Conservation (phyloP, 2,329 filamentous ascomycete species). For the Curvularia sp. region DNA sequence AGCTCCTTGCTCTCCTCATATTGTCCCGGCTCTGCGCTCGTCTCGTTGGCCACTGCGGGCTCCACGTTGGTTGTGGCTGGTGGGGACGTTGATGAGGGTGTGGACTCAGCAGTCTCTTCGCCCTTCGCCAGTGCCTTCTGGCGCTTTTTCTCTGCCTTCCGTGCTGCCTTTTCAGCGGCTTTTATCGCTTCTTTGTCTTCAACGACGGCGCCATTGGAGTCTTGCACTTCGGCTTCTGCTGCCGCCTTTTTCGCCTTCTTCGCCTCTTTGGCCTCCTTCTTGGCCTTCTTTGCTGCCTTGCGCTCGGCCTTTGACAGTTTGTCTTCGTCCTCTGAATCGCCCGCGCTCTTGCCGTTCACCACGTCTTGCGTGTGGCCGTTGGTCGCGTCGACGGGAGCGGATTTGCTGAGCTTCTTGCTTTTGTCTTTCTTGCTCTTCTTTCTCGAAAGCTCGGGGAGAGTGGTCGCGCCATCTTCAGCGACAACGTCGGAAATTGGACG, state of each 20-base stretch:
- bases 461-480: slow-evolving; percentile 34
- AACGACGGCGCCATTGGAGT: slow-evolving; percentile 34
- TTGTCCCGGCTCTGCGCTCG: slow-evolving; percentile 26
- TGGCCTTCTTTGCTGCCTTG: slow-evolving; percentile 53
- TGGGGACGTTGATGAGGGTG: slow-evolving; percentile 27
- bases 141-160: slow-evolving; percentile 51
- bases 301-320: slow-evolving; percentile 52
- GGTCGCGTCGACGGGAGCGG: slow-evolving; percentile 24
- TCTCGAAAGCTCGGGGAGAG: slow-evolving; percentile 37
- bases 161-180: slow-evolving; percentile 46
- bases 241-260: slow-evolving; percentile 32
- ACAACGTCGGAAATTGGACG: slow-evolving; percentile 45
- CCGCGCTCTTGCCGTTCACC: slow-evolving; percentile 23
- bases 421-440: slow-evolving; percentile 52
- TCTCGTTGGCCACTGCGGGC: slow-evolving; percentile 37
- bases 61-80: slow-evolving; percentile 36
- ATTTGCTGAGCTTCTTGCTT: slow-evolving; percentile 39
- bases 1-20: slow-evolving; percentile 66
- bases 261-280: slow-evolving; percentile 50
- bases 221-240: slow-evolving; percentile 12
- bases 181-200: slow-evolving; percentile 42
- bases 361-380: slow-evolving; percentile 34
- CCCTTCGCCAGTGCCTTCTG: slow-evolving; percentile 42
- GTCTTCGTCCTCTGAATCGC: slow-evolving; percentile 37
- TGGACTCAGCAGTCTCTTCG: slow-evolving; percentile 33